A percentile compares a stretch with the other conserved stretches of the same genome.
Conservation (phyloP, 2,329 filamentous ascomycete species). For the Chaetomium strumarium region DNA sequence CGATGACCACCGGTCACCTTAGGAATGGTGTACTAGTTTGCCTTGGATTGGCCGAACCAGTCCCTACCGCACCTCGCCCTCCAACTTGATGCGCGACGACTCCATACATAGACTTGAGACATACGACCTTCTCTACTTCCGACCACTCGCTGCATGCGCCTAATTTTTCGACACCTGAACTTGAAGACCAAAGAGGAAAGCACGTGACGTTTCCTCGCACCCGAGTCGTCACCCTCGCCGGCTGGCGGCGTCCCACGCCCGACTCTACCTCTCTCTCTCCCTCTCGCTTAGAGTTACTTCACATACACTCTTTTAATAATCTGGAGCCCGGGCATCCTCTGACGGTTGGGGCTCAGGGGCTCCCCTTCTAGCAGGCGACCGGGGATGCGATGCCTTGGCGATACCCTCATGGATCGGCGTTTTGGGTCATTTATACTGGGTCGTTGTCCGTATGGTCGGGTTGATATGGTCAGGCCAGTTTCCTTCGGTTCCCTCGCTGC, state of each 20-base stretch:
- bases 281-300: neutral
- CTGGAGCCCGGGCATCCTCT: neutral
- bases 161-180: slow-evolving; percentile 8
- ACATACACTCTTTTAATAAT: slow-evolving; percentile 7
- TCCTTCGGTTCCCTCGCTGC: slow-evolving; percentile 18
- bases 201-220: neutral
- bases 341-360: slow-evolving; percentile 3
- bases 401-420: slow-evolving; percentile 24
- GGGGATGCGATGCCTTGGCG: slow-evolving; percentile 13
- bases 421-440: slow-evolving; percentile 9
- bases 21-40: slow-evolving; percentile 18
- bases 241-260: neutral
- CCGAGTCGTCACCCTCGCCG: neutral
- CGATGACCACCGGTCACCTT: slow-evolving; percentile 58
- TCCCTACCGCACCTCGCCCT: slow-evolving; percentile 1
- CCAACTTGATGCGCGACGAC: neutral
- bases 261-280: neutral
- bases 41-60: slow-evolving; percentile 4
- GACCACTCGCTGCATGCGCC: slow-evolving; percentile 22
- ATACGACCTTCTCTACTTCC: slow-evolving; percentile 24
- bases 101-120: slow-evolving; percentile 22
- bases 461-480: neutral
- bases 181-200: neutral
- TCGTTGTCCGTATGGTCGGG: neutral
- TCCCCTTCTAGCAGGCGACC: slow-evolving; percentile 7